Evolutionary conservation across 805 yeast species (phyloP), one percentile per base, ranked within the genome.

Genomic region (Candida anglica): DNA sequence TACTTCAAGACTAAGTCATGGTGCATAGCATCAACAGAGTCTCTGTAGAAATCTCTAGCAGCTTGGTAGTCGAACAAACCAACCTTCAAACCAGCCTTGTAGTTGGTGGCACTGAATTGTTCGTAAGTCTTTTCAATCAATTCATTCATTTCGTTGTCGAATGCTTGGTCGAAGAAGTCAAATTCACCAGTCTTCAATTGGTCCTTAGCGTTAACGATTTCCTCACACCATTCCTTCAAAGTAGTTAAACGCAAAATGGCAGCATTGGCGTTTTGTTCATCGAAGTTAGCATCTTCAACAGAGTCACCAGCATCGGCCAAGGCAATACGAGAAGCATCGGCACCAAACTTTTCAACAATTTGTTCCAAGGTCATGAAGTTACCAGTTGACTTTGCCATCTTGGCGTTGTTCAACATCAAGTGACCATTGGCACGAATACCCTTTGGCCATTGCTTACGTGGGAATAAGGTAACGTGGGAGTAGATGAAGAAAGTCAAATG

Each of bases 301-400:
- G 93, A 72, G 59, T 93, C 98, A 71, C 98, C 98, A 33, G 97
- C 96, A 69, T 93, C 98, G 29, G 98, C 98, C 45, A 93, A 70
- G 4, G 98, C 97, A 59, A 93, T 86, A 73, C 98, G 84, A 8
- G 96, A 71, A 27, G 98, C 97, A 62, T 93, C 98, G 33, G 98
- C 95, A 61, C 98, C 98, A 48, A 81, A 93, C 65, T 93, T 93
- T 50, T 78, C 73, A 40, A 81, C 81, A 57, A 84, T 75, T 60
- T 93, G 87, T 50, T 80, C 75, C 60, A 93, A 71, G 33, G 98
- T 93, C 80, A 86, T 72, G 59, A 93, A 93, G 70, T 93, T 93
- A 66, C 98, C 98, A 20, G 98, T 91, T 20, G 95, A 84, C 63
- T 93, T 93, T 36, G 97, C 81, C 98, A 93, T 93, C 75, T 93